Base-by-base conservation (phyloP, 2,329 filamentous ascomycete genomes). In the Colletotrichum euphorbiae region DNA sequence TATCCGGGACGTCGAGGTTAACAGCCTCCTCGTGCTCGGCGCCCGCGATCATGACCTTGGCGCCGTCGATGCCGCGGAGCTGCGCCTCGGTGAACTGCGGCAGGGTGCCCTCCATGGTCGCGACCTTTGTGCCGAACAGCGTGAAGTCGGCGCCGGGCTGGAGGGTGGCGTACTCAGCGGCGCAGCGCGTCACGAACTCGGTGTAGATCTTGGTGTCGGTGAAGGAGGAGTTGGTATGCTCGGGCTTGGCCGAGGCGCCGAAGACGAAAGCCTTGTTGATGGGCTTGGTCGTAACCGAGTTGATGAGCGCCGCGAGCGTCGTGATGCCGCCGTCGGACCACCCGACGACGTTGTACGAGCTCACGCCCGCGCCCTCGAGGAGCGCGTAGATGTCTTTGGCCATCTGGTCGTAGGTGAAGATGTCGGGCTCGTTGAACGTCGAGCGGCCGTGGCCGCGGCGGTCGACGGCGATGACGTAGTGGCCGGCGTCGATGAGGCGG, bases 291-390 rank as follows among this genome's bases (percentile, higher is more conserved):
- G 75, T 75, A 12, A 67, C 72, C 0, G 74, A 58, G 73, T 80
- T 74, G 43, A 79, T 72, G 24, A 82, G 76, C 6, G 75, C 76
- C 3, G 78, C 72, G 4, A 81, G 75, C 2, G 79, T 79, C 6
- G 78, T 79, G 19, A 77, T 77, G 40, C 76, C 80, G 45, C 80
- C 80, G 60, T 82, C 80, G 8, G 78, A 80, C 80, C 80, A 82
- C 28, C 80, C 80, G 4, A 81, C 77, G 28, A 79, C 75, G 63
- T 76, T 74, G 69, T 78, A 78, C 60, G 72, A 62, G 4, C 51
- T 61, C 2, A 81, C 72, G 1, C 76, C 76, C 5, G 74, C 70
- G 1, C 71, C 43, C 6, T 73, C 71, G 4, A 82, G 75, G 46
- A 79, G 74, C 4, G 68, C 75, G 31, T 75, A 70, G 5, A 77